Evolutionary conservation across 768 basidiomycete genomes (phyloP).

Genomic region (Serendipita sp.): DNA sequence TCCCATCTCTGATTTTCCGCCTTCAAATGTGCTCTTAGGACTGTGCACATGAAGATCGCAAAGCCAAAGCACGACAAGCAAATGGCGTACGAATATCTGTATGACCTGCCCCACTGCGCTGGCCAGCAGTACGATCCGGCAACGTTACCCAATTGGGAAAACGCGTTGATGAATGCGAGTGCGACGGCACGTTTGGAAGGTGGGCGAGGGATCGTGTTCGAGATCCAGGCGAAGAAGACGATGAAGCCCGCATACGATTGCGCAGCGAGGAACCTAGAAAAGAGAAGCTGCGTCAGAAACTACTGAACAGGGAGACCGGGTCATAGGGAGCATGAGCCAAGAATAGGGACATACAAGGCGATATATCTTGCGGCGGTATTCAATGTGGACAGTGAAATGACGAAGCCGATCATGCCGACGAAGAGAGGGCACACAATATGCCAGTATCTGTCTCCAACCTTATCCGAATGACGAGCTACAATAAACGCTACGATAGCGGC

Average conservation of each 20-base stretch:
- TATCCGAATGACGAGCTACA: conserved; percentile 51
- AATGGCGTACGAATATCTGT: conserved; percentile 54
- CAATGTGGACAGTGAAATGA: conserved; percentile 48
- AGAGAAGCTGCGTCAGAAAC: conserved; percentile 14
- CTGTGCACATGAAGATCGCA: conserved; percentile 31
- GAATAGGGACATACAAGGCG: conserved; percentile 25
- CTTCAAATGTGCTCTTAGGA: conserved; percentile 9
- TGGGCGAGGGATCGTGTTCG: conserved; percentile 52
- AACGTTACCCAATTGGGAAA: conserved; percentile 73
- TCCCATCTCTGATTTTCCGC: conserved; percentile 9
- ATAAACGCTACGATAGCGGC: conserved; percentile 41
- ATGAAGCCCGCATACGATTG: conserved; percentile 60
- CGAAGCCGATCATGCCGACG: conserved; percentile 51
- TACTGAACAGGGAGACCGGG: conserved; percentile 11
- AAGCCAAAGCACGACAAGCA: conserved; percentile 43
- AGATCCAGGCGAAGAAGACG: conserved; percentile 40
- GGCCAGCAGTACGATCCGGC: conserved; percentile 69
- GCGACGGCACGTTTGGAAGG: conserved; percentile 81
- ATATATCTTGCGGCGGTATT: conserved; percentile 46
- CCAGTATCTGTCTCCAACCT: conserved; percentile 49
- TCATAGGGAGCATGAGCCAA: not conserved
- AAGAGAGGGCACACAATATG: conserved; percentile 40
- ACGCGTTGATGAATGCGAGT: conserved; percentile 65
- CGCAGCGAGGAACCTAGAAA: conserved; percentile 45
- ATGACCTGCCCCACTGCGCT: conserved; percentile 50